phyloP scores from a whole-genome alignment of 2,329 filamentous ascomycete genomes.

The Thielaviopsis populi region DNA sequence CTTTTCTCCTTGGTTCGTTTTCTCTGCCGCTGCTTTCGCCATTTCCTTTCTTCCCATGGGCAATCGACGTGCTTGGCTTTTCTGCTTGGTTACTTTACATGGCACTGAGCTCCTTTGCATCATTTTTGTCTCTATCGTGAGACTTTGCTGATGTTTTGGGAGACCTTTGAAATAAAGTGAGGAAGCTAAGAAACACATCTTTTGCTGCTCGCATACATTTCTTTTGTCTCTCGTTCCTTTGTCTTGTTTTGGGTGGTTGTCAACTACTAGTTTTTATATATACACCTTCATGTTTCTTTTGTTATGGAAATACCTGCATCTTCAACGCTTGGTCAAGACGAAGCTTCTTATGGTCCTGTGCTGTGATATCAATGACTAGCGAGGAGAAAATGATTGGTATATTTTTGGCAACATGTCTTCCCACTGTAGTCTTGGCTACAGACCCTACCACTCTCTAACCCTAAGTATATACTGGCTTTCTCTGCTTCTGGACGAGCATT shows the following conservation, averaged over 20 bases:
- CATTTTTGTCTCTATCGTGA: too few species aligned
- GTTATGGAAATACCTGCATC: neutral
- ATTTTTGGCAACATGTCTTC: too few species aligned
- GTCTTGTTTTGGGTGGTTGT: neutral
- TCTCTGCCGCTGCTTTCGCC: neutral
- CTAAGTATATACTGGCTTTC: neutral
- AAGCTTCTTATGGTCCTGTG: neutral
- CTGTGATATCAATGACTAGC: neutral
- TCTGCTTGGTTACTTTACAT: neutral
- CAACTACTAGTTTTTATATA: constrained; percentile 2
- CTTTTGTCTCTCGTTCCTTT: neutral
- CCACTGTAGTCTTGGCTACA: too few species aligned
- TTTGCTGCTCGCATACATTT: neutral
- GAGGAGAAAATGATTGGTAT: neutral
- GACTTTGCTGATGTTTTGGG: too few species aligned
- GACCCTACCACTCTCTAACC: too few species aligned
- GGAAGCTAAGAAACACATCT: neutral
- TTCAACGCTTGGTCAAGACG: neutral
- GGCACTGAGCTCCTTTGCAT: too few species aligned
- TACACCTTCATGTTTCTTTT: constrained; percentile 7
- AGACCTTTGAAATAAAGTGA: neutral
- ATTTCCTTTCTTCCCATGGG: neutral
- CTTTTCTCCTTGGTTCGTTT: neutral
- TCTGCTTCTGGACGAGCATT: too few species aligned
- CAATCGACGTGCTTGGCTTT: neutral